These are phyloP conservation scores for Quercus parvula DNA, from an alignment of 306 rosid genomes.

Conservation along the genomic window DNA sequence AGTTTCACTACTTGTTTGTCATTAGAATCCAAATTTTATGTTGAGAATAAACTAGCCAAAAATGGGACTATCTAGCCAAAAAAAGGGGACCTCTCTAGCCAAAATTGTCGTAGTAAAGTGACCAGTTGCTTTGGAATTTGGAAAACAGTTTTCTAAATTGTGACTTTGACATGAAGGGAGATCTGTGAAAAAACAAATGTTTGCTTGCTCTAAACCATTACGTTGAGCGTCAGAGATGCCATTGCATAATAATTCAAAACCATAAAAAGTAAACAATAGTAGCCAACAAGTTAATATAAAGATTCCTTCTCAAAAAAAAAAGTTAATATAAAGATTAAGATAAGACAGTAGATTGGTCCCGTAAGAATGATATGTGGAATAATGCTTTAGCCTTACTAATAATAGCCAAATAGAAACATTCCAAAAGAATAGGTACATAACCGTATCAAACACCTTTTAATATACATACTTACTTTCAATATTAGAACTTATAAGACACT, in stretches of 20 bases:
- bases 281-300: background rate
- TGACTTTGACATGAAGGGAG: background rate
- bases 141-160: too few relatives aligned
- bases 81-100: background rate
- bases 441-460: background rate
- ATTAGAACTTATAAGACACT: background rate
- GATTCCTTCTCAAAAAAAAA: background rate
- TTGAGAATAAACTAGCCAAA: background rate
- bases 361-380: background rate
- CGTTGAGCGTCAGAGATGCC: background rate
- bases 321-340: background rate
- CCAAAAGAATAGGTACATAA: background rate
- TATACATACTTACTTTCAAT: background rate
- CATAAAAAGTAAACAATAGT: background rate
- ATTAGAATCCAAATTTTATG: background rate
- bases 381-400: background rate
- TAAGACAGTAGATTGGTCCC: background rate
- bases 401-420: constrained; percentile 16
- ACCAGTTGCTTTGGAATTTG: too few relatives aligned
- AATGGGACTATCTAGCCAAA: too few relatives aligned
- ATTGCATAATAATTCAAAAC: background rate
- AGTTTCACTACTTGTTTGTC: background rate
- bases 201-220: too few relatives aligned
- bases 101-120: background rate
- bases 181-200: background rate